phyloP scores from a whole-genome alignment of 352 stramenopile genomes.

The Globisporangium barbulae region DNA sequence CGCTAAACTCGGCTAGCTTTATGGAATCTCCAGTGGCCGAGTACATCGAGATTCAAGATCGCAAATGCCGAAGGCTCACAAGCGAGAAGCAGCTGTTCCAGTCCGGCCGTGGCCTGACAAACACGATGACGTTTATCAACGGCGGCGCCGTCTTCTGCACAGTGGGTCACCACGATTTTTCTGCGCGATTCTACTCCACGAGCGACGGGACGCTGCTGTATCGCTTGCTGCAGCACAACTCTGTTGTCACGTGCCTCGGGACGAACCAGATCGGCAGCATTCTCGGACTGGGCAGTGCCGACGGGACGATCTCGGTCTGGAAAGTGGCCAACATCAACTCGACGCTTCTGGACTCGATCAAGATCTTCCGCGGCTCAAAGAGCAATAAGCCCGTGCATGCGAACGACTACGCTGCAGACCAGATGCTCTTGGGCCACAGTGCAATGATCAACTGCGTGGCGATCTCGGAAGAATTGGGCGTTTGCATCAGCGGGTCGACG shows the following conservation, averaged over 20 bases:
- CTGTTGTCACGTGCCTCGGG: slow-evolving; percentile 61
- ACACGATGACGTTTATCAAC: slow-evolving; percentile 49
- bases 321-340: slow-evolving; percentile 63
- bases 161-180: slow-evolving; percentile 72
- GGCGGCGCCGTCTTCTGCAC: slow-evolving; percentile 55
- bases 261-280: slow-evolving; percentile 44
- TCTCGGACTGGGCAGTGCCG: slow-evolving; percentile 50
- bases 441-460: slow-evolving; percentile 58
- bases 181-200: slow-evolving; percentile 68
- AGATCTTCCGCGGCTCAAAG: slow-evolving; percentile 65
- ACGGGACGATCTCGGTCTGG: slow-evolving; percentile 82
- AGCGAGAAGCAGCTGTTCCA: slow-evolving; percentile 38
- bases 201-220: slow-evolving; percentile 68
- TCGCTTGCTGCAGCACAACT: slow-evolving; percentile 67
- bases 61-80: slow-evolving; percentile 59
- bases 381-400: slow-evolving; percentile 56
- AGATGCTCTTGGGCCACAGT: slow-evolving; percentile 73
- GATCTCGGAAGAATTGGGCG: slow-evolving; percentile 63
- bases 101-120: slow-evolving; percentile 13
- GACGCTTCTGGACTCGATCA: slow-evolving; percentile 72
- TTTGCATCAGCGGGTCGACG: slow-evolving; percentile 68
- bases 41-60: slow-evolving; percentile 63
- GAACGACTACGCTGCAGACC: slow-evolving; percentile 72
- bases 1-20: slow-evolving; percentile 4
- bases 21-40: slow-evolving; percentile 24